These are phyloP conservation scores for Pezicula carpinea DNA, from an alignment of 2,329 filamentous ascomycete genomes.

Conservation along the genomic window DNA sequence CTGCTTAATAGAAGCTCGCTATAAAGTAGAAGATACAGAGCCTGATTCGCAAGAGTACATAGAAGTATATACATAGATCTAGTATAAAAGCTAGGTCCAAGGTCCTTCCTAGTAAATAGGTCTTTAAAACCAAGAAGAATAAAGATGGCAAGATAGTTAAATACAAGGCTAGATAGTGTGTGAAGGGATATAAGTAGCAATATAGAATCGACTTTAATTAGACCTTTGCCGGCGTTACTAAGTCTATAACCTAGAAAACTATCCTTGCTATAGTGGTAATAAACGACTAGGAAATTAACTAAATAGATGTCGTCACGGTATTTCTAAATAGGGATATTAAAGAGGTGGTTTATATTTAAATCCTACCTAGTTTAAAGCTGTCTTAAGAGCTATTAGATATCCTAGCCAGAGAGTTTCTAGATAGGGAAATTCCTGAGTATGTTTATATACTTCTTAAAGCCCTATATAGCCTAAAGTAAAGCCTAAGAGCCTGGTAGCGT, in stretches of 20 bases:
- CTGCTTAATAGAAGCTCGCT: too few relatives aligned
- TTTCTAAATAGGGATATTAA: conserved; percentile 28
- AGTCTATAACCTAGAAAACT: conserved; percentile 5
- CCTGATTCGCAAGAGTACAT: too few relatives aligned
- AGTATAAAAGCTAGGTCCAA: too few relatives aligned
- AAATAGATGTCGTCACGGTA: conserved; percentile 16
- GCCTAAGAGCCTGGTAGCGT: conserved; percentile 20
- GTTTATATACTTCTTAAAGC: conserved; percentile 15
- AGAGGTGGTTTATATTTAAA: conserved; percentile 23
- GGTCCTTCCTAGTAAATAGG: conserved; percentile 1
- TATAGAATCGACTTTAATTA: conserved; percentile 7
- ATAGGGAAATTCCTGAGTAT: background rate
- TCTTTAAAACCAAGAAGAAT: conserved; percentile 7
- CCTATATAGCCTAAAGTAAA: conserved; percentile 29
- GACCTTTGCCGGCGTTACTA: conserved; percentile 11
- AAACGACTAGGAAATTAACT: conserved; percentile 6
- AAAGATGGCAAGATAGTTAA: background rate
- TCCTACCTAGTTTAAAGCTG: conserved; percentile 12
- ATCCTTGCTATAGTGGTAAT: conserved; percentile 6
- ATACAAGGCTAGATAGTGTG: conserved; percentile 10
- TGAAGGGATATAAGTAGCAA: conserved; percentile 7
- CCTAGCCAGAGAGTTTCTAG: background rate
- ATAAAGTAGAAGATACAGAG: too few relatives aligned
- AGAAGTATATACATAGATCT: too few relatives aligned
- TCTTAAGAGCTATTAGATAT: background rate